Evolutionary conservation across 805 yeast genomes (phyloP).

Genomic region (Ascoidea rubescens): DNA sequence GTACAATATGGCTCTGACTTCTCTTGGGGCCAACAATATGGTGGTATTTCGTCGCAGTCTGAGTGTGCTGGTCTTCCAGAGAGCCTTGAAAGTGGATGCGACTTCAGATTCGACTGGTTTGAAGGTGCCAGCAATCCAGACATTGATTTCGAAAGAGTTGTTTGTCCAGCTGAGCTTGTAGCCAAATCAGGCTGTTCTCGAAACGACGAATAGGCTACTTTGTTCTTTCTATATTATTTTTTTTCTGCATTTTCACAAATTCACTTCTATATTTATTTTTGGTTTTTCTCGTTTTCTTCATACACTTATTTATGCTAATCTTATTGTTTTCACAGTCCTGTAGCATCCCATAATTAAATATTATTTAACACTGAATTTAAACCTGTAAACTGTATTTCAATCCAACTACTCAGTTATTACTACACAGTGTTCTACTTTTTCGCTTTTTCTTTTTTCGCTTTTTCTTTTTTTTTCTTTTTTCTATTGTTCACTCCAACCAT

Average conservation of each 20-base stretch:
- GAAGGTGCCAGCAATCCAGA: conserved; percentile 5
- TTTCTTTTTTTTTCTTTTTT: too few relatives aligned
- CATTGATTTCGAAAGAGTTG: conserved; percentile 5
- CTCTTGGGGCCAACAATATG: conserved; percentile 5
- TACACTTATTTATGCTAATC: too few relatives aligned
- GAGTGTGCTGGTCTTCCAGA: conserved; percentile 5
- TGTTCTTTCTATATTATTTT: neutral
- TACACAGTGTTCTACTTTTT: too few relatives aligned
- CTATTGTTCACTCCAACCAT: too few relatives aligned
- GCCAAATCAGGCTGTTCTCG: conserved; percentile 5
- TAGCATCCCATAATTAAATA: too few relatives aligned
- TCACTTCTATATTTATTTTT: too few relatives aligned
- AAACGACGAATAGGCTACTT: conserved; percentile 1
- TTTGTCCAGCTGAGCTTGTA: conserved; percentile 7
- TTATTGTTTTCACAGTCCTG: too few relatives aligned
- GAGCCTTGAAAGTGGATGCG: conserved; percentile 5
- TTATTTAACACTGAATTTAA: too few relatives aligned
- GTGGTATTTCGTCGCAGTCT: conserved; percentile 5
- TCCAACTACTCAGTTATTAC: too few relatives aligned
- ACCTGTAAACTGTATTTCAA: too few relatives aligned
- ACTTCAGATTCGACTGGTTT: conserved; percentile 7
- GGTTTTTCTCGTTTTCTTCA: too few relatives aligned
- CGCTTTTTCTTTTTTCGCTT: too few relatives aligned
- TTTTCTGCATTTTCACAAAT: neutral
- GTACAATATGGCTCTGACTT: conserved; percentile 2